Conservation (phyloP, 306 rosid genomes). For the Carpinus fangiana region DNA sequence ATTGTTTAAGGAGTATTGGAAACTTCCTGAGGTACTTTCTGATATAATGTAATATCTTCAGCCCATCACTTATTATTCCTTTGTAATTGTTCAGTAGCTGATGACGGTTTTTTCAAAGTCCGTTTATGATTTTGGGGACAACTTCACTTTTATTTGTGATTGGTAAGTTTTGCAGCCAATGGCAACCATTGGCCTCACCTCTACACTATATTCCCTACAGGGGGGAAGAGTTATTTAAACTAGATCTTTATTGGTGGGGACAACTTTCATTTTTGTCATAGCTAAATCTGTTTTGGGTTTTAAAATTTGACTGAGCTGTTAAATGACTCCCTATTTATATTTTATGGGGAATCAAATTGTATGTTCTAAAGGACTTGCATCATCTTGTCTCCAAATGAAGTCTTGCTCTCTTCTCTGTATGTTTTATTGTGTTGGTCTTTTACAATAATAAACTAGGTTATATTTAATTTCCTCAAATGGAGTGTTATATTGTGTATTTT, state of each 20-base stretch:
- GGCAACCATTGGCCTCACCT: background rate
- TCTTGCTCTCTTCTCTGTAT: background rate
- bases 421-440: background rate
- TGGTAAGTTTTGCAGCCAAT: background rate
- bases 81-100: background rate
- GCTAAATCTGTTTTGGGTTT: background rate
- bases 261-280: background rate
- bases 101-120: background rate
- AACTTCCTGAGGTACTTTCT: constrained; percentile 75
- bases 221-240: background rate
- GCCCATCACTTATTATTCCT: background rate
- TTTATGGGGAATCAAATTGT: background rate
- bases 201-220: background rate
- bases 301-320: background rate
- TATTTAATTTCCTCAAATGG: background rate
- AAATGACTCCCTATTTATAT: background rate
- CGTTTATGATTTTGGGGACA: background rate
- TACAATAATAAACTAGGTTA: background rate
- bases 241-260: background rate
- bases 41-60: constrained; percentile 6
- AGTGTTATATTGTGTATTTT: background rate
- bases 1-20: constrained; percentile 83
- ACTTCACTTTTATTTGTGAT: background rate
- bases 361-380: background rate
- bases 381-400: background rate